Conservation (phyloP, 768 basidiomycete genomes). For the Polyporus arcularius region DNA sequence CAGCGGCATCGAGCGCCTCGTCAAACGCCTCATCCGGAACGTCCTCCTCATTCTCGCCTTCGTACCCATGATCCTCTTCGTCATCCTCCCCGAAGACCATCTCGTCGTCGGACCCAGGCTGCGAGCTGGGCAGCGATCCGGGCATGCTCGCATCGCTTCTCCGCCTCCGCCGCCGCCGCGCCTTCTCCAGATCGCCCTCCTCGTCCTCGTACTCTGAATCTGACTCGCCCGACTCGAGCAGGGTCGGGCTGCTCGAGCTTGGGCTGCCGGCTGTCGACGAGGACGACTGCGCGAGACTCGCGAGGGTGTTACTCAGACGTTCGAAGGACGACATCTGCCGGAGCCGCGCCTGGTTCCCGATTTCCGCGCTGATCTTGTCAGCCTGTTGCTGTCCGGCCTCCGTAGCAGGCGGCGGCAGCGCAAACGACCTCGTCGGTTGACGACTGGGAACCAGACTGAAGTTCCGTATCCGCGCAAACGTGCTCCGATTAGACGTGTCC, state of each 20-base stretch:
- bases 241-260: slow-evolving; percentile 53
- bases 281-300: slow-evolving; percentile 47
- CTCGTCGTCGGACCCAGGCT: slow-evolving; percentile 44
- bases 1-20: slow-evolving; percentile 76
- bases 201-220: slow-evolving; percentile 51
- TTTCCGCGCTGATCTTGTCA: background rate
- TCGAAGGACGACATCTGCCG: slow-evolving; percentile 81
- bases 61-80: slow-evolving; percentile 35
- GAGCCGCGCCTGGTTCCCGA: slow-evolving; percentile 40
- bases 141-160: slow-evolving; percentile 86
- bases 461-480: slow-evolving; percentile 74
- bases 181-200: slow-evolving; percentile 39
- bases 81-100: slow-evolving; percentile 57
- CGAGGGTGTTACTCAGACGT: slow-evolving; percentile 60
- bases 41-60: slow-evolving; percentile 55
- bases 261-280: slow-evolving; percentile 47
- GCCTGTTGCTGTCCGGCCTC: slow-evolving; percentile 17
- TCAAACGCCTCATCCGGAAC: slow-evolving; percentile 72
- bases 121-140: slow-evolving; percentile 61
- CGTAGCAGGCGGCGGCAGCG: slow-evolving; percentile 35
- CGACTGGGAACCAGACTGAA: slow-evolving; percentile 69
- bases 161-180: slow-evolving; percentile 43
- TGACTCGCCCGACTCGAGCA: slow-evolving; percentile 32
- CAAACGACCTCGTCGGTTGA: slow-evolving; percentile 33
- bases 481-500: slow-evolving; percentile 74